Evolutionary conservation across 768 basidiomycete genomes (phyloP), one percentile per base, ranked within the genome.

Genomic region (Tulasnella sp.): DNA sequence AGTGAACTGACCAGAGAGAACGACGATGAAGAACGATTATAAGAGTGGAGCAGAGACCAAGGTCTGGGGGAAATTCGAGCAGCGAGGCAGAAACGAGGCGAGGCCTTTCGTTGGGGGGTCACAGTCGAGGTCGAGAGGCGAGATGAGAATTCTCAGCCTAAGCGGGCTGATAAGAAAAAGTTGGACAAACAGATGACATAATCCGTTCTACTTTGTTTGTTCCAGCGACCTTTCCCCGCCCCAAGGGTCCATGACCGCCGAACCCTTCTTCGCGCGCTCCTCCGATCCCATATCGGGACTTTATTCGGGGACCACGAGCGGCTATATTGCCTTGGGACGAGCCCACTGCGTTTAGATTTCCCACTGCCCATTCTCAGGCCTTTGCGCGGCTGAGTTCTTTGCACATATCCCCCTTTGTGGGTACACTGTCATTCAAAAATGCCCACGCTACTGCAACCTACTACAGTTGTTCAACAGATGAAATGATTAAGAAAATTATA

Each of bases 31-130:
- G 29, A 67, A 29, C 29, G 61, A 67, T 67, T 67, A 67, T 67
- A 67, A 67, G 61, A 29, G 61, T 29, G 29, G 61, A 67, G 61
- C 26, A 67, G 29, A 13, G 11, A 10, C 2, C 35, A 35, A 18
- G 32, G 29, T 26, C 15, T 26, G 26, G 61, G 61, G 61, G 61
- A 32, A 67, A 67, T 29, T 67, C 61, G 32, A 67, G 61, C 29
- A 67, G 61, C 61, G 61, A 67, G 61, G 61, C 61, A 67, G 61
- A 67, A 67, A 67, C 61, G 61, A 67, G 61, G 61, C 61, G 32
- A 67, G 61, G 61, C 61, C 61, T 35, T 67, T 67, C 61, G 61
- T 67, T 67, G 61, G 61, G 61, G 61, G 61, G 10, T 67, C 61
- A 29, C n/a, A 29, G 61, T 67, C 61, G 61, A 67, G 61, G 61